Conservation (phyloP, 2,329 filamentous ascomycete genomes). For the Neonectria faginata region DNA sequence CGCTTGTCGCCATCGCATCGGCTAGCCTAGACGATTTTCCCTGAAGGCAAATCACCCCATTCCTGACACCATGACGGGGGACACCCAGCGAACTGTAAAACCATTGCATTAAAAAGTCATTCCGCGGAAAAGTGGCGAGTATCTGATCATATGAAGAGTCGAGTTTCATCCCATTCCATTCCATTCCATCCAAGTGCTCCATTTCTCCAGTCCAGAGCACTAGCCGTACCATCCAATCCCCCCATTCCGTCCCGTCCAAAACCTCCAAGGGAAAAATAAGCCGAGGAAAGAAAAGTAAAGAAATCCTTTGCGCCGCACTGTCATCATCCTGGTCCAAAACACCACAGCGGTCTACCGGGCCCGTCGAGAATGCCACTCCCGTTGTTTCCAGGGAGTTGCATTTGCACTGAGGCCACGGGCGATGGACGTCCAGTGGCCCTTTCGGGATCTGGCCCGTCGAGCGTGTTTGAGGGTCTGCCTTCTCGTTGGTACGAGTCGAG, state of each 20-base stretch:
- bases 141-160: constrained; percentile 9
- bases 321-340: not conserved
- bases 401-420: constrained; percentile 6
- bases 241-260: not conserved
- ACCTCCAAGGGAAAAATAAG: not conserved
- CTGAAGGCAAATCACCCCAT: constrained; percentile 17
- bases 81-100: not conserved
- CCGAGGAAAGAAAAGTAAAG: not conserved
- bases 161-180: constrained; percentile 17
- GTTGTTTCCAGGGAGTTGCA: constrained; percentile 28
- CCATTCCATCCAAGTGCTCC: constrained; percentile 10
- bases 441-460: constrained; percentile 18
- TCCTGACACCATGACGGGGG: constrained; percentile 11
- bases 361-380: constrained; percentile 16
- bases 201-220: not conserved
- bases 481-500: not conserved
- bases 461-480: constrained; percentile 13
- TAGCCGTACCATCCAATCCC: not conserved
- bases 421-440: constrained; percentile 20
- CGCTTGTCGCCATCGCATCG: constrained; percentile 4
- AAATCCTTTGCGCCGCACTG: not conserved
- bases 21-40: not conserved
- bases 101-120: not conserved
- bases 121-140: constrained; percentile 1
- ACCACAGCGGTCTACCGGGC: not conserved